phyloP scores from a whole-genome alignment of 805 yeast species.

The Hanseniaspora nectarophila region DNA sequence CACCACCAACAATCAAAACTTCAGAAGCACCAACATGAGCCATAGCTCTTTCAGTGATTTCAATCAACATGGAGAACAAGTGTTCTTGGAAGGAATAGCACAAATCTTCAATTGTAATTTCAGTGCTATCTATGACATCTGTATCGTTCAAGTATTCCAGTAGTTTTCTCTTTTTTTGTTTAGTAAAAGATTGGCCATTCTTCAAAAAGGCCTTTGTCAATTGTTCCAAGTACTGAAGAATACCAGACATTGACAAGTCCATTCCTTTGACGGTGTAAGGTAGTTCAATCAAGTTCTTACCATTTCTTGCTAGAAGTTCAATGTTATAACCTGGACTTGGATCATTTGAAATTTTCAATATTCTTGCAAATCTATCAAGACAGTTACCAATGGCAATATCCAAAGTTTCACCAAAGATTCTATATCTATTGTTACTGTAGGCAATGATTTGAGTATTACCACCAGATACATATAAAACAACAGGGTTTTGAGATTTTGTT shows the following conservation, averaged over 20 bases:
- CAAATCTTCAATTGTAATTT: constrained; percentile 68
- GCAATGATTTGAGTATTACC: constrained; percentile 98
- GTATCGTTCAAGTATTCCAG: constrained; percentile 5
- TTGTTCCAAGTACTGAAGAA: constrained; percentile 70
- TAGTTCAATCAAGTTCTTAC: constrained; percentile 48
- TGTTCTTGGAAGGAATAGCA: constrained; percentile 91
- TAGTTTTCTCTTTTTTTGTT: constrained; percentile 33
- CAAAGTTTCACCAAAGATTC: constrained; percentile 98
- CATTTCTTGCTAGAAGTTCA: constrained; percentile 78
- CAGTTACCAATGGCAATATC: constrained; percentile 98
- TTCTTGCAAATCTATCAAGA: constrained; percentile 88
- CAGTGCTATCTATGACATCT: constrained; percentile 14
- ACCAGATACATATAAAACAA: constrained; percentile 91
- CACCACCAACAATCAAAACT: constrained; percentile 94
- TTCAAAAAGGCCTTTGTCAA: constrained; percentile 61
- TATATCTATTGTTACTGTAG: constrained; percentile 79
- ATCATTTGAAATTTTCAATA: constrained; percentile 72
- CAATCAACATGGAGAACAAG: constrained; percentile 89
- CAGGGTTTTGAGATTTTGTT: constrained; percentile 96
- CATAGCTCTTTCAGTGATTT: constrained; percentile 95
- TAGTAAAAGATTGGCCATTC: constrained; percentile 29
- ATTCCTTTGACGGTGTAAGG: constrained; percentile 98
- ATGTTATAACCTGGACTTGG: constrained; percentile 98
- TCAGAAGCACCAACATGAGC: constrained; percentile 87
- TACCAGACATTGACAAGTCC: constrained; percentile 96